Base-by-base conservation (phyloP, 2,329 filamentous ascomycete species). In the Nannizzia gypsea region DNA sequence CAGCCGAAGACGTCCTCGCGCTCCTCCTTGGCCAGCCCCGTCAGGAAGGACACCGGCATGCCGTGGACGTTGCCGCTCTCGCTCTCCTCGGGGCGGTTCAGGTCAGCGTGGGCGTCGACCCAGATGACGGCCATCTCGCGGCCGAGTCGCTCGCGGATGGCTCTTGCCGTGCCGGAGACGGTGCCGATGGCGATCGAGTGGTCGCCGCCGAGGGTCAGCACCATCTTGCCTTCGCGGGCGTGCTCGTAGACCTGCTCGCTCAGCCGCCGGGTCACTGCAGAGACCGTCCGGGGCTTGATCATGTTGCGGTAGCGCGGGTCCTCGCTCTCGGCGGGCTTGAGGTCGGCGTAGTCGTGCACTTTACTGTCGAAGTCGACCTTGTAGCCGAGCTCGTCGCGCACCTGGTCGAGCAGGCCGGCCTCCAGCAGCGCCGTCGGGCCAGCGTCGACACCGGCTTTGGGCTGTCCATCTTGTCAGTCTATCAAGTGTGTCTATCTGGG, bases 41-140 rank as follows among this genome's bases (percentile, higher is more conserved):
- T 91, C 66, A 96, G 74, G 75, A 97, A 99, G 2, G 89, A 84
- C 40, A 97, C 88, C 1, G 93, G 93, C 93, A 99, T 99, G 67
- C 93, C 93, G 76, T 99, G 93, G 64, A 99, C 88, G 76, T 97
- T 97, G 36, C 93, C 93, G 66, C 88, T 93, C 46, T 82, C 88
- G 65, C 87, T 92, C 55, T 84, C 87, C 81, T 97, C 91, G 58
- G 92, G 93, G 1, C 89, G 90, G 78, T 99, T 99, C 79, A 99
- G 96, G 74, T 99, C 93, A 59, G 92, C 87, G 74, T 99, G 93
- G 26, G 93, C 93, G 74, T 99, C 93, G 34, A 99, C 93, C 93
- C 93, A 99, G 73, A 99, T 95, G 61, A 99, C 89, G 11, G 90
- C 93, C 64, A 96, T 85, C 68, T 97, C 92, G 60, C 87, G 81